These are phyloP conservation scores for Cytospora piceae DNA, from an alignment of 2,329 filamentous ascomycete genomes.

Conservation along the genomic window DNA sequence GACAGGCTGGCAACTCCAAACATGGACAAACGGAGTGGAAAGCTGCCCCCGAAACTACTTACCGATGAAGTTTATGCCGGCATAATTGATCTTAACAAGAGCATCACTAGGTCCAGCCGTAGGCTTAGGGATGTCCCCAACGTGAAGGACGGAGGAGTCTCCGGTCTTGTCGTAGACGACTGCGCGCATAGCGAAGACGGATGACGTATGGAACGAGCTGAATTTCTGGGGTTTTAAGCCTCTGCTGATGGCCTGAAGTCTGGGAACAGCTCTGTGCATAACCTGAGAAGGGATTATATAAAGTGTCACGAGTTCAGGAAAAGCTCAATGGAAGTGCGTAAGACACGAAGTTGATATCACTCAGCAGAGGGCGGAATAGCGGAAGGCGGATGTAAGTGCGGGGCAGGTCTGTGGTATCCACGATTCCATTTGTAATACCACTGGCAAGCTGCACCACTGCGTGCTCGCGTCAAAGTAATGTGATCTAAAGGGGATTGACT, in stretches of 20 bases:
- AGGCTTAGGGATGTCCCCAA: constrained; percentile 30
- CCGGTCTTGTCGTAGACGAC: constrained; percentile 29
- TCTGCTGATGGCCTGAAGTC: constrained; percentile 27
- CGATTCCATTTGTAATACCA: background rate
- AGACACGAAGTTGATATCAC: background rate
- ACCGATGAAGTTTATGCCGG: constrained; percentile 14
- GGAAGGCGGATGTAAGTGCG: constrained; percentile 15
- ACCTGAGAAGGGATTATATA: background rate
- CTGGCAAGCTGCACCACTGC: background rate
- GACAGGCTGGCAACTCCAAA: background rate
- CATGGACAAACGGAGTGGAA: background rate
- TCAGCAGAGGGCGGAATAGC: background rate
- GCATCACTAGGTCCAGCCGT: constrained; percentile 19
- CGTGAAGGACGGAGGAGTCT: constrained; percentile 29
- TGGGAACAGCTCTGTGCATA: constrained; percentile 19
- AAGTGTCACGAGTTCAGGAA: background rate
- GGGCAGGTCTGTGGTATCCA: background rate
- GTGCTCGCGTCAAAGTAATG: background rate
- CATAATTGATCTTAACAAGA: constrained; percentile 30
- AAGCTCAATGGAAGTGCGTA: background rate
- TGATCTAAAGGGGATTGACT: background rate
- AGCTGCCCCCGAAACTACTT: background rate
- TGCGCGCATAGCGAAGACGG: constrained; percentile 23
- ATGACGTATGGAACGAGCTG: constrained; percentile 7
- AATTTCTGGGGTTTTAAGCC: constrained; percentile 22